phyloP scores from a whole-genome alignment of 208 protist species.

The Lotmaria passim region DNA sequence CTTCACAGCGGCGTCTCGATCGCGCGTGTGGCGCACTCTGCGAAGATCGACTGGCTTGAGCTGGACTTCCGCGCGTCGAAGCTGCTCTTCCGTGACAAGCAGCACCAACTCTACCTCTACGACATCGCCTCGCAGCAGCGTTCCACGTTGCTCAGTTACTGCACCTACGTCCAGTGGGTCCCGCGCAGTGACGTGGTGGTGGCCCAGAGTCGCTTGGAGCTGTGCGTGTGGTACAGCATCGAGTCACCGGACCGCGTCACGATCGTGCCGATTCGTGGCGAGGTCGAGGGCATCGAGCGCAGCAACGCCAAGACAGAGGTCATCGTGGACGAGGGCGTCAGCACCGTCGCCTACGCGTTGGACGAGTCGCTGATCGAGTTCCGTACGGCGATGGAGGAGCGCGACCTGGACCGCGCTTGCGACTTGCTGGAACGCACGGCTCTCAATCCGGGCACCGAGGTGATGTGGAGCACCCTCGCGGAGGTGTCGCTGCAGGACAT shows the following conservation, averaged over 20 bases:
- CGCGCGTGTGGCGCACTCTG: conserved; percentile 91
- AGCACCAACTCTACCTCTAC: conserved; percentile 94
- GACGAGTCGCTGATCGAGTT: conserved; percentile 98
- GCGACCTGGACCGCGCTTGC: conserved; percentile 92
- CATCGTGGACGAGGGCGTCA: conserved; percentile 96
- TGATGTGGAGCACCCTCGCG: conserved; percentile 95
- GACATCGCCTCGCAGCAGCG: conserved; percentile 89
- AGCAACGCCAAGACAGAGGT: conserved; percentile 95
- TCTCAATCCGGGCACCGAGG: conserved; percentile 91
- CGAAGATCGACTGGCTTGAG: conserved; percentile 97
- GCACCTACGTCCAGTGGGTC: conserved; percentile 98
- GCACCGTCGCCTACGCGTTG: conserved; percentile 93
- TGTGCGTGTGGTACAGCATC: conserved; percentile 98
- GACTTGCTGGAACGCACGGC: conserved; percentile 91
- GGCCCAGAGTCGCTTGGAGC: conserved; percentile 95
- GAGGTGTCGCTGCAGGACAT: conserved; percentile 86
- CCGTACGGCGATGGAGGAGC: conserved; percentile 93
- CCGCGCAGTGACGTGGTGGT: conserved; percentile 97
- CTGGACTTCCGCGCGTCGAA: conserved; percentile 92
- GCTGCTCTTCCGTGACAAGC: conserved; percentile 97
- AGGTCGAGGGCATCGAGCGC: conserved; percentile 97
- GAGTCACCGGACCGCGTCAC: conserved; percentile 94
- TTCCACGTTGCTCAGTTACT: conserved; percentile 95
- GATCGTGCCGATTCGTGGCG: conserved; percentile 96
- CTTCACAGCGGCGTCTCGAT: conserved; percentile 84